Base-by-base conservation (phyloP, 148 eudicot genomes). In the Amaranthus palmeri region DNA sequence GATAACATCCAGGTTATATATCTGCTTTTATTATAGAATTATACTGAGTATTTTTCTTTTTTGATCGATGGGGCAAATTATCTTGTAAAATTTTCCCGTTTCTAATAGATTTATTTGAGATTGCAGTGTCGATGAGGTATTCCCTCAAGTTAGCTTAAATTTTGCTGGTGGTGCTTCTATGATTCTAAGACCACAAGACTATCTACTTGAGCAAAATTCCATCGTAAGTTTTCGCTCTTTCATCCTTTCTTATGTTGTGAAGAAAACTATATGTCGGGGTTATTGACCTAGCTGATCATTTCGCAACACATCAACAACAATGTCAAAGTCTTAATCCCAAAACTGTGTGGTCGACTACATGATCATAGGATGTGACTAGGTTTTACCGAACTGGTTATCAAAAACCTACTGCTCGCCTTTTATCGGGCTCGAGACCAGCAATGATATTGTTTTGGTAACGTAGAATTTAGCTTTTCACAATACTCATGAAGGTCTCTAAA, bases 151-250 rank as follows among this genome's bases (percentile, higher is more conserved):
- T 49, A 86, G 83, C 79, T 81, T 92, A 61, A 89, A 89, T 77
- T 92, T 92, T 72, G 90, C 86, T 61, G 89, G 90, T 58, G 89
- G 92, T 53, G 92, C 92, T 18, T 79, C 89, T 61, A 86, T 92
- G 97, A 69, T 85, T 74, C 81, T 92, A 36, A 86, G 70, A 77
- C 97, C 97, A 41, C 83, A 88, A 72, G 96, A 89, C 76, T 89
- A 92, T 79, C 81, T 92, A 65, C 70, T 92, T 73, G 88, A 89
- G 85, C 95, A 89, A 75, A 87, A 86, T 61, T 89, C 97, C 17
- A 81, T 89, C 75, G 96, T 92, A 84, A 86, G 90, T 80, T 66
- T 54, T 36, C 45, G 59, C 7, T 49, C 12, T 57, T 25, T 25
- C 36, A 25, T 17, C 71, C 44, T 25, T 25, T 25, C 7, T 48